Percentiles rank a stretch among this genome's conserved stretches.
phyloP scores from a whole-genome alignment of 1,284 basidiomycete genomes.

The Cutaneotrichosporon arboriforme region DNA sequence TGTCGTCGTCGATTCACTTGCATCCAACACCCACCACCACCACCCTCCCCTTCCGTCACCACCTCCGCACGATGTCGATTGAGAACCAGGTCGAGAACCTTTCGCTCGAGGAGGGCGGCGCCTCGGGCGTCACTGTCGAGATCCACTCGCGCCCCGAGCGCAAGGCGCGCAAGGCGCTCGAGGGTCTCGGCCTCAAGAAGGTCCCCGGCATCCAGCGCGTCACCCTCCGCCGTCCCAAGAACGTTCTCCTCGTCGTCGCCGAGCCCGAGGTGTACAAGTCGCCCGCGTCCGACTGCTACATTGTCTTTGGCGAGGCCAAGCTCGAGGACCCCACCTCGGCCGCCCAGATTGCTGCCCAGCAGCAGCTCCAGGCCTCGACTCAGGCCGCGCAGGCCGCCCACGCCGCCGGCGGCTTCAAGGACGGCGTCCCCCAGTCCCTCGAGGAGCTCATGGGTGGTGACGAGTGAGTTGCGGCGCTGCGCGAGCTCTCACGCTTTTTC shows the following conservation, averaged over 20 bases:
- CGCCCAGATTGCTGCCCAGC: conserved; percentile 74
- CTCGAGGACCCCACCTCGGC: conserved; percentile 86
- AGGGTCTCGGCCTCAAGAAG: conserved; percentile 82
- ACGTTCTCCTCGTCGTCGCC: conserved; percentile 89
- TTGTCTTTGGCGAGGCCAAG: conserved; percentile 98
- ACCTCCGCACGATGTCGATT: conserved; percentile 58
- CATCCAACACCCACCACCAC: no score
- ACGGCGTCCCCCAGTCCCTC: conserved; percentile 56
- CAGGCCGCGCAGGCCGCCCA: conserved; percentile 47
- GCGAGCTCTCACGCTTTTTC: not conserved
- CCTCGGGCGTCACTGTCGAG: conserved; percentile 73
- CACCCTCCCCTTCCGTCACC: not conserved
- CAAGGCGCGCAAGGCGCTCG: conserved; percentile 69
- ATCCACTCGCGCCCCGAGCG: conserved; percentile 87
- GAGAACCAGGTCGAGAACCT: conserved; percentile 56
- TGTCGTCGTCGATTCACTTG: no score
- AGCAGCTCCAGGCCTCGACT: conserved; percentile 62
- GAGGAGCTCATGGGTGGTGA: conserved; percentile 55
- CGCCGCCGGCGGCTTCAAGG: conserved; percentile 47
- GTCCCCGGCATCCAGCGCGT: conserved; percentile 91
- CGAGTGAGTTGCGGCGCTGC: conserved; percentile 49
- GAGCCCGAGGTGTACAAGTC: conserved; percentile 98
- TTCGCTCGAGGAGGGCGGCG: conserved; percentile 54
- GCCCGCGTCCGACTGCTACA: conserved; percentile 93
- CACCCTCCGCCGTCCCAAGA: conserved; percentile 88